A percentile compares a stretch with the other conserved stretches of the same genome.
These are phyloP conservation scores for Didymella pomorum DNA, from an alignment of 2,329 filamentous ascomycete genomes.

Conservation along the genomic window DNA sequence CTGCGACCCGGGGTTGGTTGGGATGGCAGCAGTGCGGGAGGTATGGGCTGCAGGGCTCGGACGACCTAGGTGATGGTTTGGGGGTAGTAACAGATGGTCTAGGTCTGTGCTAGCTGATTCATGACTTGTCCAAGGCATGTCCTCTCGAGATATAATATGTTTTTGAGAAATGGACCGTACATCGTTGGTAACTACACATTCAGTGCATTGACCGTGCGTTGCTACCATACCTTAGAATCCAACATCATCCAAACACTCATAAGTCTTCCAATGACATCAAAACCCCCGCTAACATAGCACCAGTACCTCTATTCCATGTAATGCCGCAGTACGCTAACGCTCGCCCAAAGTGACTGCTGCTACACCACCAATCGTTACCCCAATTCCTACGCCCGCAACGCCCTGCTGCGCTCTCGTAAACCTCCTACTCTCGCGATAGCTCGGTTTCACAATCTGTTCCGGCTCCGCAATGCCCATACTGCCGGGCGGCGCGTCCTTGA, in stretches of 20 bases:
- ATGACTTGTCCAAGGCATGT: no score
- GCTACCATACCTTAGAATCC: no score
- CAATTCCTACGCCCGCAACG: conserved; percentile 6
- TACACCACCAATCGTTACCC: conserved; percentile 24
- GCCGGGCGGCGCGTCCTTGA: conserved; percentile 26
- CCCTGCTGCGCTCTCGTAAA: conserved; percentile 13
- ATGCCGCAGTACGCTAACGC: no score
- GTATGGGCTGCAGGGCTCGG: no score
- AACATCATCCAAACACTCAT: not conserved
- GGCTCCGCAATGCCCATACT: conserved; percentile 36
- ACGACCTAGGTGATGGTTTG: no score
- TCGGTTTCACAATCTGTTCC: conserved; percentile 21
- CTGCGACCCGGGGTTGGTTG: conserved; percentile 19
- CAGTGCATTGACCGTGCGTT: no score
- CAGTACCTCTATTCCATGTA: no score
- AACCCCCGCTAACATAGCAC: not conserved
- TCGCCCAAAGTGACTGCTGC: conserved; percentile 22
- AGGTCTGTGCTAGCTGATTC: no score
- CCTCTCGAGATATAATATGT: no score
- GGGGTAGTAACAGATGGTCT: no score
- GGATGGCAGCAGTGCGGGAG: conserved; percentile 3
- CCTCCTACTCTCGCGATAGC: conserved; percentile 6
- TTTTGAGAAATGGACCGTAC: no score
- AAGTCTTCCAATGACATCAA: not conserved
- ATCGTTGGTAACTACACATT: no score